Evolutionary conservation across 768 basidiomycete genomes (phyloP), one percentile per base, ranked within the genome.

Genomic region (Thelephora ganbajun): DNA sequence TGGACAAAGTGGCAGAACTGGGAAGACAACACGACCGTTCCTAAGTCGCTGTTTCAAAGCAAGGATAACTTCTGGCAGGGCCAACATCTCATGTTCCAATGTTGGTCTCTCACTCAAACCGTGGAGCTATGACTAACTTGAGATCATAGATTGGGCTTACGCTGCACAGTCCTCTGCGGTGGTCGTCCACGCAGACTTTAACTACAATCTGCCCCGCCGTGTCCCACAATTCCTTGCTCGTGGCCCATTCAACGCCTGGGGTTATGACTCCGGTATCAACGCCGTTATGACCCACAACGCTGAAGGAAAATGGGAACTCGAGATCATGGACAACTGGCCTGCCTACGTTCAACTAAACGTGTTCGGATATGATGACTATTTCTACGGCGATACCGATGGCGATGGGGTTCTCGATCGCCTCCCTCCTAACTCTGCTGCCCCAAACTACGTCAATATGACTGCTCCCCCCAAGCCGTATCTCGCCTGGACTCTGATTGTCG

Each of bases 191-290:
- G 83, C 85, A 14, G 92, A 96, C 57, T 61, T 69, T 49, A 72
- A 71, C 37, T 86, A 75, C 60, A 61, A 59, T 6, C 72, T 70
- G 2, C 60, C 68, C 45, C 82, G 92, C 56, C 83, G 89, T 20
- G 82, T 87, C 23, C 92, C 92, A 20, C 89, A 92, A 56, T 70
- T 93, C 55, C 66, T 96, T 46, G 85, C 79, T 39, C 83, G 92
- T 55, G 92, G 92, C 43, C 79, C 81, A 0, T 96, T 88, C 74
- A 96, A 96, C 57, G 65, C 73, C 33, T 96, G 90, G 89, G 92
- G 92, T 48, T 91, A 79, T 60, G 92, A 96, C 66, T 69, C 78
- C 49, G 92, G 92, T 56, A 74, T 90, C 37, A 53, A 75, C 0
- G 73, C 84, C 35, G 55, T 73, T 52, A 88, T 94, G 83, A 65